Conservation (phyloP, 148 eudicot species). For the Spergularia marina region DNA sequence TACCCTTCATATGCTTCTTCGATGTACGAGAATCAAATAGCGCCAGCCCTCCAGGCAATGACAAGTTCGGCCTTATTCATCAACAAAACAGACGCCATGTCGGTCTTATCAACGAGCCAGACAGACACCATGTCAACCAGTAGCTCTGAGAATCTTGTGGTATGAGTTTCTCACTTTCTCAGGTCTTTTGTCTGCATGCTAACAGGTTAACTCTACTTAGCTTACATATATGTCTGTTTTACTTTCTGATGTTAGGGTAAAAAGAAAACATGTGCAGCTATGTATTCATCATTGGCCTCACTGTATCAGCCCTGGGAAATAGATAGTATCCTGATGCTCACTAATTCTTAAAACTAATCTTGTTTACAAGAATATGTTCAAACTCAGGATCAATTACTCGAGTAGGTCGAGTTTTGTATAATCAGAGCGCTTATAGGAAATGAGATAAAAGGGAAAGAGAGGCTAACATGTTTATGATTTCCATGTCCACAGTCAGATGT, state of each 20-base stretch:
- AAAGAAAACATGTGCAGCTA: too few relatives aligned
- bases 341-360: too few relatives aligned
- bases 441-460: too few relatives aligned
- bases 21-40: not conserved
- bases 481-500: conserved; percentile 29
- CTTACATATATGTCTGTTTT: too few relatives aligned
- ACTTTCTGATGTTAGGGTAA: too few relatives aligned
- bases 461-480: not conserved
- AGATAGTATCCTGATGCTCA: too few relatives aligned
- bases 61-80: conserved; percentile 16
- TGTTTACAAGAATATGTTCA: too few relatives aligned
- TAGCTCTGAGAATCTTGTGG: conserved; percentile 30
- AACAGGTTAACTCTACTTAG: not conserved
- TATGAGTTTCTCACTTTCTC: conserved; percentile 18
- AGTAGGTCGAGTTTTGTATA: too few relatives aligned
- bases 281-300: too few relatives aligned
- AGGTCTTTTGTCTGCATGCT: not conserved
- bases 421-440: too few relatives aligned
- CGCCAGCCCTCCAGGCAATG: not conserved
- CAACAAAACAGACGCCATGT: conserved; percentile 27
- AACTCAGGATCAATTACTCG: too few relatives aligned
- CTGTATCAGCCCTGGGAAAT: too few relatives aligned
- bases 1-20: conserved; percentile 3
- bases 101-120: conserved; percentile 1
- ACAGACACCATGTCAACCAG: conserved; percentile 35